phyloP scores from a whole-genome alignment of 768 basidiomycete genomes.

The Boletus fagicola region DNA sequence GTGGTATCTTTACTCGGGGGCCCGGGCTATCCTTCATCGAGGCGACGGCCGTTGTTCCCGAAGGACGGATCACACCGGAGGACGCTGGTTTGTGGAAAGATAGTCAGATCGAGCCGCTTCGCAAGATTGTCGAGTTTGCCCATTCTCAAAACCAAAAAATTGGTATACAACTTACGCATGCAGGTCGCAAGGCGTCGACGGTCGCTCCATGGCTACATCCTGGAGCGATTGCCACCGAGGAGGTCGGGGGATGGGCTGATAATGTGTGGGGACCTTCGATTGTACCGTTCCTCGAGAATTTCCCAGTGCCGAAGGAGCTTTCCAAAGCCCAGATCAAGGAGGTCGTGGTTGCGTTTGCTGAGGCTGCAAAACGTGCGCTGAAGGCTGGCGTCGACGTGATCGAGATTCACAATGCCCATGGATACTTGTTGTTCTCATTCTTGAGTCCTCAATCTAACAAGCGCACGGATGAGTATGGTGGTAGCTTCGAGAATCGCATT shows the following conservation, averaged over 20 bases:
- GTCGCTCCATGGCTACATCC: slow-evolving; percentile 57
- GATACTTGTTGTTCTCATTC: slow-evolving; percentile 58
- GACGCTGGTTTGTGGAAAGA: slow-evolving; percentile 67
- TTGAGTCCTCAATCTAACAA: slow-evolving; percentile 59
- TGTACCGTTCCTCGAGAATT: slow-evolving; percentile 42
- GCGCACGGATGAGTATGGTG: slow-evolving; percentile 68
- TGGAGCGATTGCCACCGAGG: slow-evolving; percentile 35
- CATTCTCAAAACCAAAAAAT: slow-evolving; percentile 68
- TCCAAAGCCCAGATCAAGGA: slow-evolving; percentile 54
- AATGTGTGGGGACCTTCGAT: slow-evolving; percentile 58
- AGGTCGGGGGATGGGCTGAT: slow-evolving; percentile 50
- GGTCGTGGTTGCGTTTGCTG: slow-evolving; percentile 54
- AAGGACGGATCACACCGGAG: slow-evolving; percentile 66
- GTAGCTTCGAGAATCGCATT: slow-evolving; percentile 66
- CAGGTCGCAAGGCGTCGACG: slow-evolving; percentile 72
- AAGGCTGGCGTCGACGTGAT: slow-evolving; percentile 57
- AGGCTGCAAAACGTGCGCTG: slow-evolving; percentile 51
- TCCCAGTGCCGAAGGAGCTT: slow-evolving; percentile 55
- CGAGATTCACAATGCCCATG: slow-evolving; percentile 67
- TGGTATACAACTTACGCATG: slow-evolving; percentile 74
- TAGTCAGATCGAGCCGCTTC: slow-evolving; percentile 45
- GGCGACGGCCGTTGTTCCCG: slow-evolving; percentile 59
- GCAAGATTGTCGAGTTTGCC: slow-evolving; percentile 64
- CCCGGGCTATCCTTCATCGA: slow-evolving; percentile 63
- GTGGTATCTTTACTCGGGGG: slow-evolving; percentile 43